phyloP scores from a whole-genome alignment of 257 asterid genomes.

The Plantago elongata region DNA sequence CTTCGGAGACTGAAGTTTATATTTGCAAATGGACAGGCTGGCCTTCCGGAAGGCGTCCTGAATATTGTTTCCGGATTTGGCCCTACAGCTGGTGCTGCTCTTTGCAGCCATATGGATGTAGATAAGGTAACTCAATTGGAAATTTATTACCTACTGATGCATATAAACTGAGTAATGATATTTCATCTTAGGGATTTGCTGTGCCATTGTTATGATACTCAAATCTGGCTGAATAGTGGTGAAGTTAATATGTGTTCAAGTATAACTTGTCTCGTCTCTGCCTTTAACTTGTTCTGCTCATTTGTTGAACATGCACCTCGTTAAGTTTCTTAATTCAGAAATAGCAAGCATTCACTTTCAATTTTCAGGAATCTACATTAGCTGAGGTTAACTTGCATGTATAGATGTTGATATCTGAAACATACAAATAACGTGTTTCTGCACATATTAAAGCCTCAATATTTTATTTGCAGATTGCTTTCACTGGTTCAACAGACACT shows the following conservation, averaged over 20 bases:
- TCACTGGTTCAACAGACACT: constrained; percentile 92
- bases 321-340: constrained; percentile 7
- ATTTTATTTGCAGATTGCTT: constrained; percentile 64
- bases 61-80: constrained; percentile 91
- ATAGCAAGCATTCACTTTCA: not conserved
- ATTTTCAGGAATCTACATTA: constrained; percentile 6
- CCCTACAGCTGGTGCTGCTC: constrained; percentile 93
- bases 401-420: not conserved
- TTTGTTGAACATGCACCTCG: constrained; percentile 7
- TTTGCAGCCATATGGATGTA: constrained; percentile 94
- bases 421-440: constrained; percentile 1
- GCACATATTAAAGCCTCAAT: constrained; percentile 11
- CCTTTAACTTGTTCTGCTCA: constrained; percentile 1
- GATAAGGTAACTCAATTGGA: constrained; percentile 60
- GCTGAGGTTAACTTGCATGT: not conserved
- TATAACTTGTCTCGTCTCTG: too few species aligned
- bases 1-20: constrained; percentile 9
- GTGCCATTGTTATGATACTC: too few species aligned
- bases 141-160: too few species aligned
- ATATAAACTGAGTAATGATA: too few species aligned
- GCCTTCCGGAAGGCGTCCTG: constrained; percentile 87
- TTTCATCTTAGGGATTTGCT: too few species aligned
- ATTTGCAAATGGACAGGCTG: constrained; percentile 55
- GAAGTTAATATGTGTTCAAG: too few species aligned
- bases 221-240: too few species aligned